These are phyloP conservation scores for Kuraishia cidri DNA, from an alignment of 805 yeast genomes.

Conservation along the genomic window DNA sequence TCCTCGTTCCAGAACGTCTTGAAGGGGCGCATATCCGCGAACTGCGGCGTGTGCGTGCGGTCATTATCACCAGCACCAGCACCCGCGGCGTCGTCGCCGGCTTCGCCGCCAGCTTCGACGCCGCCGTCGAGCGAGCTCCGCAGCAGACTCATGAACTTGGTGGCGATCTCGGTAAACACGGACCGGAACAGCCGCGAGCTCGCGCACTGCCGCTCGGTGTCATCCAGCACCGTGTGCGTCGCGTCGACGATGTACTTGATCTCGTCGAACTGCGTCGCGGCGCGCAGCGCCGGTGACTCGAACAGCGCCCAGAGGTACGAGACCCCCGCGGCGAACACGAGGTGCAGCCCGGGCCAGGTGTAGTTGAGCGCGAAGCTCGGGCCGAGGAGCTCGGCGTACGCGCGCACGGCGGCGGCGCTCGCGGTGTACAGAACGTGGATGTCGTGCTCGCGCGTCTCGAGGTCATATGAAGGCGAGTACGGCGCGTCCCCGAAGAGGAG, in stretches of 20 bases:
- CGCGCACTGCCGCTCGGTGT: neutral
- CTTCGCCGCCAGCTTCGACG: too few relatives aligned
- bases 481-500: neutral
- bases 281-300: neutral
- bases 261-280: constrained; percentile 14
- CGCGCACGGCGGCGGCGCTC: neutral
- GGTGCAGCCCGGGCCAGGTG: neutral
- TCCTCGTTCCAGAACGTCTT: too few relatives aligned
- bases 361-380: neutral
- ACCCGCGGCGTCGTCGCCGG: too few relatives aligned
- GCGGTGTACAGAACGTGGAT: neutral
- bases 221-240: constrained; percentile 8
- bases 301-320: neutral
- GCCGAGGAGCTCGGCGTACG: neutral
- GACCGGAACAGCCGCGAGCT: neutral
- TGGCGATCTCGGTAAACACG: neutral
- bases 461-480: neutral
- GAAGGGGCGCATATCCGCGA: too few relatives aligned
- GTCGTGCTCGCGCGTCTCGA: neutral
- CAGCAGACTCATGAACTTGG: neutral
- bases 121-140: too few relatives aligned
- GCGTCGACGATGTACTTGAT: constrained; percentile 19
- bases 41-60: too few relatives aligned
- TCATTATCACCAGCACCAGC: too few relatives aligned
- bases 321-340: neutral